Percentiles rank a stretch among this genome's conserved stretches.
Evolutionary conservation across 495 filamentous ascomycete genomes (phyloP).

Genomic region (Cladorrhinum samala): DNA sequence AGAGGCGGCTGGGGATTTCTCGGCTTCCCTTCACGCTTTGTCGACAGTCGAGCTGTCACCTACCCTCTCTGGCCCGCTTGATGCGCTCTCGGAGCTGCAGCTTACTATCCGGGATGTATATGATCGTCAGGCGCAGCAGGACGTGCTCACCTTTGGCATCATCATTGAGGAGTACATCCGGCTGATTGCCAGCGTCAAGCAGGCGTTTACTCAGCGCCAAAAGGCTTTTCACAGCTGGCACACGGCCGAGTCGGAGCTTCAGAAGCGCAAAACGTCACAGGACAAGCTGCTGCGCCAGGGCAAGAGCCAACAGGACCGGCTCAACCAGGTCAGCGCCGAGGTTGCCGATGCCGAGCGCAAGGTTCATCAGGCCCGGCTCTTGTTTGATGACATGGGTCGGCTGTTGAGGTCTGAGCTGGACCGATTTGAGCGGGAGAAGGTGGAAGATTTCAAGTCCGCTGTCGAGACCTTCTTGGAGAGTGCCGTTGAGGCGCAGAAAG

Average conservation of each 20-base stretch:
- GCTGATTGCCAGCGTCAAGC: constrained; percentile 87
- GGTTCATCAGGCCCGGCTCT: constrained; percentile 79
- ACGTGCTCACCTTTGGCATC: constrained; percentile 91
- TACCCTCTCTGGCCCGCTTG: constrained; percentile 79
- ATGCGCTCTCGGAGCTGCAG: constrained; percentile 86
- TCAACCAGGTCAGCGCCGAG: constrained; percentile 86
- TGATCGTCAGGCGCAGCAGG: constrained; percentile 93
- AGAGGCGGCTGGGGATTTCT: constrained; percentile 90
- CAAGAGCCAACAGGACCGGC: constrained; percentile 87
- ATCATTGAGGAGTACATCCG: constrained; percentile 98
- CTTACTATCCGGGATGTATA: constrained; percentile 91
- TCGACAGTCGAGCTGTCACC: constrained; percentile 83
- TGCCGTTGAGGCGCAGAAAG: constrained; percentile 96
- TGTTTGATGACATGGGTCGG: constrained; percentile 97
- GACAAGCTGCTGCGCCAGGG: constrained; percentile 92
- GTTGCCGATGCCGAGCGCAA: constrained; percentile 88
- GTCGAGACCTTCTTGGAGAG: constrained; percentile 97
- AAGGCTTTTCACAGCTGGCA: constrained; percentile 95
- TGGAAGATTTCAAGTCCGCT: constrained; percentile 97
- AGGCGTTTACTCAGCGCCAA: constrained; percentile 83
- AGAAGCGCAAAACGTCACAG: constrained; percentile 76
- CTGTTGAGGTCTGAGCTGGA: constrained; percentile 88
- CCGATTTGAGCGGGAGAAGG: constrained; percentile 93
- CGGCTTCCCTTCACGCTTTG: constrained; percentile 80
- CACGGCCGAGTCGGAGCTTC: constrained; percentile 75